These are phyloP conservation scores for Solanum chiquidenum DNA, from an alignment of 257 asterid genomes.

Conservation along the genomic window DNA sequence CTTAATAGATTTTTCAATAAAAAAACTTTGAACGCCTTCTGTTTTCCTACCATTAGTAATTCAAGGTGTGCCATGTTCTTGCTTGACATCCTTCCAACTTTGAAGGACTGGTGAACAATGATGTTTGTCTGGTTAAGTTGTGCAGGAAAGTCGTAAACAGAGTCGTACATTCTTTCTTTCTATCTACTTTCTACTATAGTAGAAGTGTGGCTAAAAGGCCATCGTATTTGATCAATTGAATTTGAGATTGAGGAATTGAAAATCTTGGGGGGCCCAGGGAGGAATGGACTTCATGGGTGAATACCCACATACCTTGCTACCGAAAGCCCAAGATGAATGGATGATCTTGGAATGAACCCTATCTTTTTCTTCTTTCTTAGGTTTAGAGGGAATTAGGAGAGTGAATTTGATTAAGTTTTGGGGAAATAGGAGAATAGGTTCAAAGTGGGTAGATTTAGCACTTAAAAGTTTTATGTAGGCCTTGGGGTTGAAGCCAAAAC, in stretches of 20 bases:
- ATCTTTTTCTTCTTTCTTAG: too few relatives aligned
- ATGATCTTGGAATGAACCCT: background rate
- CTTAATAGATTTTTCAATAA: background rate
- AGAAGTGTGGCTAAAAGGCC: background rate
- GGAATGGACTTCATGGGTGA: background rate
- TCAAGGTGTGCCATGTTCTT: background rate
- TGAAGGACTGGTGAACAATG: background rate
- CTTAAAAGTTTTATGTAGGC: too few relatives aligned
- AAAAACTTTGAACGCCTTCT: background rate
- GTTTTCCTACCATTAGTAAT: background rate
- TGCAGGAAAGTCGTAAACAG: background rate
- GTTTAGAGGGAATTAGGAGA: background rate
- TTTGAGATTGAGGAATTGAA: background rate
- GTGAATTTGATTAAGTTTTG: background rate
- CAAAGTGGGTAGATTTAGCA: background rate
- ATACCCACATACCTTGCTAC: background rate
- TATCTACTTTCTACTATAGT: background rate
- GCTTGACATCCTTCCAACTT: background rate
- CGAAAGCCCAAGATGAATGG: too few relatives aligned
- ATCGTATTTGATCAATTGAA: background rate
- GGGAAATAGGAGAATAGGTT: background rate
- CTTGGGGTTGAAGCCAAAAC: too few relatives aligned
- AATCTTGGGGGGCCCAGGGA: too few relatives aligned
- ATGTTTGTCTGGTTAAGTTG: background rate
- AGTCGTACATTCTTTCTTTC: background rate